Base-by-base conservation (phyloP, 129 eudicot species). In the Gnaphalium uliginosum region DNA sequence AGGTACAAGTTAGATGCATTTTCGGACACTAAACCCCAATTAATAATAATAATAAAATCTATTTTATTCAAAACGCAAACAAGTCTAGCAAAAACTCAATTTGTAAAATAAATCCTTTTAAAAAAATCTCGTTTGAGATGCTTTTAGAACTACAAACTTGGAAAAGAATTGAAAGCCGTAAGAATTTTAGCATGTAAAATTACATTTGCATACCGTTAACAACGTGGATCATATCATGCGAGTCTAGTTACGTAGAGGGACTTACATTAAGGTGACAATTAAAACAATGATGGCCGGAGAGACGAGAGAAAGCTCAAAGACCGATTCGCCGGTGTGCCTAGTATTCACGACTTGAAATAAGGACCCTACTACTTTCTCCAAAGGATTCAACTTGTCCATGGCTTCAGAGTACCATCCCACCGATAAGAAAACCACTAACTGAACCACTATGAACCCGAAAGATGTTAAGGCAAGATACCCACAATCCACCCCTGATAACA, bases 281-380 rank as follows among this genome's bases (percentile, higher is more conserved):
- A 85, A 25, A 60, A 85, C 92, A 73, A 87, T 64, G 57, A 82
- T 75, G 10, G 89, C 87, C 8, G 85, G 71, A 66, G 85, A 65
- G 19, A 87, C 3, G 1, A 29, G 18, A 0, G 92, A 82, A 6
- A 84, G 84, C 77, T 87, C 89, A 66, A 87, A 75, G 5, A 85
- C 78, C 8, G 85, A 75, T 69, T 87, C 87, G 0, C 92, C 92
- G 0, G 87, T 13, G 66, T 87, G 85, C 77, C 92, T 84, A 0
- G 87, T 39, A 71, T 84, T 87, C 70, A 83, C 81, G 19, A 66
- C 81, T 11, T 84, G 79, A 73, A 87, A 87, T 51, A 87, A 39
- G 2, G 83, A 78, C 0, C 81, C 84, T 27, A 81, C 81, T 1
- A 81, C 2, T 71, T 79, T 87, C 60, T 84, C 67, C 29, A 60